Evolutionary conservation across 2,329 filamentous ascomycete genomes (phyloP).

Genomic region (Xylogone sp.): DNA sequence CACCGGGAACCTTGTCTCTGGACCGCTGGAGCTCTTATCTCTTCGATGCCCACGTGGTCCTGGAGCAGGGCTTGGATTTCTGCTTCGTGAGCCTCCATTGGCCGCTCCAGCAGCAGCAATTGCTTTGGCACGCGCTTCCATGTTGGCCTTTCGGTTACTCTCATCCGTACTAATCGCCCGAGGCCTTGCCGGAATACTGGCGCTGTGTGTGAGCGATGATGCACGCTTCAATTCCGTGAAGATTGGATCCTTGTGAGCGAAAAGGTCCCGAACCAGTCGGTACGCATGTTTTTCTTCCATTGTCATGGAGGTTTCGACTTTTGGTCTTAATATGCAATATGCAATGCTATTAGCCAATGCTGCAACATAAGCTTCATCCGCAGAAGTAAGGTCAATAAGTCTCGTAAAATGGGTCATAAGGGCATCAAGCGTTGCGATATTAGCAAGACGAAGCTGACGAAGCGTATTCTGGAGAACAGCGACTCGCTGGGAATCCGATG

Average conservation of each 20-base stretch:
- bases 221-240: conserved; percentile 95
- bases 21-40: conserved; percentile 71
- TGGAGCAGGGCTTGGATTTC: conserved; percentile 70
- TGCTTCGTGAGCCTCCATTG: conserved; percentile 54
- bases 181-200: conserved; percentile 58
- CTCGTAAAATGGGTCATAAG: conserved; percentile 98
- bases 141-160: conserved; percentile 87
- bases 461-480: conserved; percentile 94
- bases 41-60: conserved; percentile 63
- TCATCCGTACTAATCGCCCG: conserved; percentile 93
- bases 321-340: conserved; percentile 83
- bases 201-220: conserved; percentile 65
- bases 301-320: conserved; percentile 82
- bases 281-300: conserved; percentile 94
- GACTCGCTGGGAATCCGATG: conserved; percentile 73
- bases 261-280: conserved; percentile 85
- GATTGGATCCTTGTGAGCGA: conserved; percentile 90
- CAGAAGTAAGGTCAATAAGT: conserved; percentile 92
- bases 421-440: conserved; percentile 97
- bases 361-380: conserved; percentile 80
- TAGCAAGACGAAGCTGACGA: conserved; percentile 88
- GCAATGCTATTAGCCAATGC: conserved; percentile 72
- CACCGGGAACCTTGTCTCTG: conserved; percentile 82
- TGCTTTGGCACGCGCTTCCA: conserved; percentile 88
- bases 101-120: conserved; percentile 52